Base-by-base conservation (phyloP, 2,329 filamentous ascomycete genomes). In the Meredithiella fracta region DNA sequence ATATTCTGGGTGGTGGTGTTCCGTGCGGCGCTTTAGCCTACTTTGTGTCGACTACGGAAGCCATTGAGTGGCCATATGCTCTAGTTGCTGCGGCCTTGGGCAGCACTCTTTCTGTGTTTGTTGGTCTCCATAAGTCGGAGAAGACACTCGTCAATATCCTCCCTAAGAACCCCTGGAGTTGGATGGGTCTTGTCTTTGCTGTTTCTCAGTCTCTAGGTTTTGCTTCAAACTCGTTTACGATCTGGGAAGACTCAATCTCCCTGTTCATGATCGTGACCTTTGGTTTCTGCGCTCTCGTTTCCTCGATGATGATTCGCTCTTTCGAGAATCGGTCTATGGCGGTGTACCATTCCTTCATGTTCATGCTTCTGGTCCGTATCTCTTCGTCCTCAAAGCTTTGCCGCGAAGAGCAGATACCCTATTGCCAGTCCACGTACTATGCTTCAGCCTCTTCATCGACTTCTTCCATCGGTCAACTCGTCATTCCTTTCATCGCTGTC, bases 331-430 rank as follows among this genome's bases (percentile, higher is more conserved):
- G 85, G 44, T 79, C 83, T 9, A 70, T 95, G 50, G 89, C 85
- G 23, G 75, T 87, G 25, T 91, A 90, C 63, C 90, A 98, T 65
- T 92, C 92, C 0, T 67, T 91, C 20, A 72, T 88, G 1, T 97
- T 98, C 64, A 74, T 92, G 57, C 65, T 88, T 3, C 75, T 97
- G 11, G 84, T 83, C 14, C 82, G 91, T 55, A 55, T 91, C 2
- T 85, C 89, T 0, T 94, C 90, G 1, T 82, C 91, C 61, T 96
- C 92, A 8, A 86, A 89, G 61, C 80, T 98, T 20, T 98, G 92
- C 66, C 84, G 92, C 58, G 92, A 98, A 67, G 92, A 98, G 70
- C 92, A 98, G 70, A 96, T 97, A 87, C 92, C 92, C 0, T 94
- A 85, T 70, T 98, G 92, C 72, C 81, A 79, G 55, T 95, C 91